Evolutionary conservation across 106 monocot genomes (phyloP).

Genomic region (Allium sativum): DNA sequence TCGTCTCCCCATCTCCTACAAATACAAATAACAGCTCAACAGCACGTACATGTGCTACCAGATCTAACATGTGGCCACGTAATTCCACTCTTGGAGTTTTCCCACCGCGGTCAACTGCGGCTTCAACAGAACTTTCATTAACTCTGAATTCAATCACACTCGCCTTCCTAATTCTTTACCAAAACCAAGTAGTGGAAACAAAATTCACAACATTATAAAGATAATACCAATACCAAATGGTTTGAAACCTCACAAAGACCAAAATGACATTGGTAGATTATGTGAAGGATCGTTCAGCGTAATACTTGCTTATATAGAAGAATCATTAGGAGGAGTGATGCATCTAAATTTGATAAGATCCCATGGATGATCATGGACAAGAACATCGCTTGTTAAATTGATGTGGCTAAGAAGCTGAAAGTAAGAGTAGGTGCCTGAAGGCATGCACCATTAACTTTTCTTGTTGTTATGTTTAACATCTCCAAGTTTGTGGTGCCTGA

Average conservation of each 20-base stretch:
- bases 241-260: background rate
- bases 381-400: constrained; percentile 19
- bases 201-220: background rate
- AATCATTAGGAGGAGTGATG: constrained; percentile 10
- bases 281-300: background rate
- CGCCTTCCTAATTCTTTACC: constrained; percentile 11
- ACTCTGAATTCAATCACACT: constrained; percentile 30
- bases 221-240: constrained; percentile 30
- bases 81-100: constrained; percentile 40
- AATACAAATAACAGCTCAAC: constrained; percentile 1
- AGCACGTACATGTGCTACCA: constrained; percentile 33
- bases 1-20: too few relatives aligned
- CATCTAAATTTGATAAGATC: background rate
- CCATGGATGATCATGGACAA: constrained; percentile 24
- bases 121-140: constrained; percentile 38
- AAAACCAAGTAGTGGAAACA: background rate
- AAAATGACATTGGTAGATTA: constrained; percentile 10
- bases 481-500: constrained; percentile 23
- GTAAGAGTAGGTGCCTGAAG: constrained; percentile 12
- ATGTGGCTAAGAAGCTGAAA: constrained; percentile 17
- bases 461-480: constrained; percentile 9
- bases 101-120: constrained; percentile 27
- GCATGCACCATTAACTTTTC: constrained; percentile 4
- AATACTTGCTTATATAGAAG: constrained; percentile 12
- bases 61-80: constrained; percentile 49